phyloP scores from a whole-genome alignment of 768 basidiomycete species.

The Piloderma croceum region DNA sequence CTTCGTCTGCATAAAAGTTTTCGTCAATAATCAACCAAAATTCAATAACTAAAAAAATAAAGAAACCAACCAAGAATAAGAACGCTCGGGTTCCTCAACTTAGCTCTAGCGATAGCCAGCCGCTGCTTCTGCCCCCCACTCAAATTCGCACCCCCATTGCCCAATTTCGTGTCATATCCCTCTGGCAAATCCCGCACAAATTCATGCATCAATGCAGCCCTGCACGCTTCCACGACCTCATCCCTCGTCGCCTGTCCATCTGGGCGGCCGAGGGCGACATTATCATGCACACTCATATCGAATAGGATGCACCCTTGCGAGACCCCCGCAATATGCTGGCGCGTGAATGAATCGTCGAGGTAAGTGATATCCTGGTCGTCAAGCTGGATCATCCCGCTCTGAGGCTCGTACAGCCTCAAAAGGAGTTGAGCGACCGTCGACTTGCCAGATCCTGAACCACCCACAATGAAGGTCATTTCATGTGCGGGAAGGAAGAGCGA shows the following conservation, averaged over 20 bases:
- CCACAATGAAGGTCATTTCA: slow-evolving; percentile 50
- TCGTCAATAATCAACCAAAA: slow-evolving; percentile 45
- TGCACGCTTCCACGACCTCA: slow-evolving; percentile 78
- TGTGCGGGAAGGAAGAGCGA: slow-evolving; percentile 42
- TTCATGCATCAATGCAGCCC: slow-evolving; percentile 81
- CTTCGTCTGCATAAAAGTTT: slow-evolving; percentile 33
- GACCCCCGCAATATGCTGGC: slow-evolving; percentile 38
- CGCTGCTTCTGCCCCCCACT: slow-evolving; percentile 93
- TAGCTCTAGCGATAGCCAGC: slow-evolving; percentile 82
- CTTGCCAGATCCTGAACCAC: slow-evolving; percentile 48
- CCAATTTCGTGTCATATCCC: slow-evolving; percentile 82
- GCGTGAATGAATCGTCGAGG: slow-evolving; percentile 36
- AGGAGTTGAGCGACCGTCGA: slow-evolving; percentile 44
- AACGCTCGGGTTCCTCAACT: slow-evolving; percentile 79
- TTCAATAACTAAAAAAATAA: slow-evolving; percentile 58
- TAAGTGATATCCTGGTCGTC: slow-evolving; percentile 38
- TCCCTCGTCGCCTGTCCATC: slow-evolving; percentile 42
- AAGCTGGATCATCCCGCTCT: slow-evolving; percentile 34
- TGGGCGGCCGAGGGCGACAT: slow-evolving; percentile 41
- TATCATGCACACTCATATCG: slow-evolving; percentile 43
- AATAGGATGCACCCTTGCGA: slow-evolving; percentile 43
- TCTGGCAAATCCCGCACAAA: slow-evolving; percentile 80
- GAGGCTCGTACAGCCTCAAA: slow-evolving; percentile 37
- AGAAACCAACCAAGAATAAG: slow-evolving; percentile 74
- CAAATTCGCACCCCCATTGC: slow-evolving; percentile 66